Percentiles rank a stretch among this genome's conserved stretches.
These are phyloP conservation scores for Dendrobium officinale DNA, from an alignment of 106 monocot species.

Conservation along the genomic window DNA sequence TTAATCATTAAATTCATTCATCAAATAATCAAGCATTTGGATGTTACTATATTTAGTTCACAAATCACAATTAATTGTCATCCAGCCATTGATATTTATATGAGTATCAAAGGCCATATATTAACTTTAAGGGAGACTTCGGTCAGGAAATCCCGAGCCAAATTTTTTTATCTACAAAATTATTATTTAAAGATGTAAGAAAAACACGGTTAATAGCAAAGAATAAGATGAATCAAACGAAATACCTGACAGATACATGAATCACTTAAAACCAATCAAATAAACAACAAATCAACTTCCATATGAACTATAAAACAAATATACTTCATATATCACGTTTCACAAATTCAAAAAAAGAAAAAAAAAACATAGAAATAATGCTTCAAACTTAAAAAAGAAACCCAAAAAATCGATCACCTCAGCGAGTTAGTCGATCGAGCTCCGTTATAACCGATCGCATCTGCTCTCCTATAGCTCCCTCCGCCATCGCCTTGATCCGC, in stretches of 20 bases:
- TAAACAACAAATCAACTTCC: not conserved
- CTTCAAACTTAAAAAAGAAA: not conserved
- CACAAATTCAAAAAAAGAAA: not conserved
- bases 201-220: not conserved
- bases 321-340: not conserved
- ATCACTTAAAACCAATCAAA: not conserved
- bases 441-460: not conserved
- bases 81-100: not conserved
- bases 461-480: not conserved
- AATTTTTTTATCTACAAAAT: not conserved
- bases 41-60: not conserved
- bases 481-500: not conserved
- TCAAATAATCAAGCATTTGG: not conserved
- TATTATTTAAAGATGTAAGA: not conserved
- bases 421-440: not conserved
- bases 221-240: not conserved
- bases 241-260: not conserved
- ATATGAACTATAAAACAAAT: not conserved
- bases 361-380: not conserved
- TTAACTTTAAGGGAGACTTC: no score
- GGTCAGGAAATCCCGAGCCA: no score
- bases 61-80: not conserved
- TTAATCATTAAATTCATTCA: not conserved
- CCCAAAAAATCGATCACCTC: constrained; percentile 2
- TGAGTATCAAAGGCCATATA: no score